Evolutionary conservation across 371 early-diverging fungal species (phyloP), one percentile per base, ranked within the genome.

Genomic region (Batkoa obscura): DNA sequence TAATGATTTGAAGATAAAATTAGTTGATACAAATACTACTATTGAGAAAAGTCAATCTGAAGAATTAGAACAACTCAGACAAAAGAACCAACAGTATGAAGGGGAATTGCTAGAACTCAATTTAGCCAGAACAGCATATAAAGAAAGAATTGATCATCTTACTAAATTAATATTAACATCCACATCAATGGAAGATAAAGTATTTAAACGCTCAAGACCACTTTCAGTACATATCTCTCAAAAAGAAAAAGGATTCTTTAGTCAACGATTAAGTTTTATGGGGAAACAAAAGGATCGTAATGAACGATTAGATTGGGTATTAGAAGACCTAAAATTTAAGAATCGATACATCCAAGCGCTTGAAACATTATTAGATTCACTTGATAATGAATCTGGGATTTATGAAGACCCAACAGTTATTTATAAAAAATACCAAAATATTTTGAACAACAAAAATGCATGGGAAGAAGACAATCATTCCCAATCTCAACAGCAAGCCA

Each of bases 141-240:
- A 86, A 59, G 88, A 88, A 60, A 65, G 86, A 55, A 81, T 85
- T 54, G 82, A 79, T 38, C 86, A 91, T 51, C 64, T 91, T 43
- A 88, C 88, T 3, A 77, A 79, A 30, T 64, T 89, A 34, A 91
- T 91, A 52, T 60, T 91, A 55, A 88, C 83, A 0, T 80, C 81
- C 0, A 66, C 72, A 3, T 78, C 82, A 2, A 72, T 81, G 30
- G 69, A 66, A 34, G 57, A 70, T 38, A 72, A 72, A 50, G 36
- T 58, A 12, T 35, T 46, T 47, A 55, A 37, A 43, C 31, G 42
- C 38, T 46, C 42, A 3, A 42, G 38, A 12, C 52, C 45, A 43
- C 39, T 39, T 9, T 39, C 55, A 13, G 60, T 57, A 34, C 70
- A 69, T 45, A 70, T 73, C 48, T 63, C 62, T 15, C 69, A 67